phyloP scores from a whole-genome alignment of 2,329 filamentous ascomycete species.

The Arthrocladium fulminans region DNA sequence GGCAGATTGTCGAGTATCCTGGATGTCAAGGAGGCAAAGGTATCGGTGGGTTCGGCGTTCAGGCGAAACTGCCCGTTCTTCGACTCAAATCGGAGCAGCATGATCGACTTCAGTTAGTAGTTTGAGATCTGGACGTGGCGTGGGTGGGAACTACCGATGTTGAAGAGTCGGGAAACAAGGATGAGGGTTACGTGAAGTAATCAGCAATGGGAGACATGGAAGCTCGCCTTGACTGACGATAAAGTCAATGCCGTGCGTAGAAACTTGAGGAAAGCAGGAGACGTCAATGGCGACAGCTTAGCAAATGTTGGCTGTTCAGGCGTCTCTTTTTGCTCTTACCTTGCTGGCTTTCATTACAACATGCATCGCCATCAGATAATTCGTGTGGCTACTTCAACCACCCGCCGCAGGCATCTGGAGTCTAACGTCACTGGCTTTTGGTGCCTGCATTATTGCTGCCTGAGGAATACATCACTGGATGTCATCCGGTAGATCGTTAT shows the following conservation, averaged over 20 bases:
- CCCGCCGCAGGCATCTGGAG: conserved; percentile 3
- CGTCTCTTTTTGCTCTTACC: background rate
- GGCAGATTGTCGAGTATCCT: conserved; percentile 55
- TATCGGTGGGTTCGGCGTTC: conserved; percentile 62
- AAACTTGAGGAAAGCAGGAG: background rate
- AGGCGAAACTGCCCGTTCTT: conserved; percentile 89
- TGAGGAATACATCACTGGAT: background rate
- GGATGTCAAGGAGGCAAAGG: conserved; percentile 53
- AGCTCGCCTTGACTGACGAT: background rate
- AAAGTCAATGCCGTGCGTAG: background rate
- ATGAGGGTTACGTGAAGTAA: background rate
- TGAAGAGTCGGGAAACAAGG: background rate
- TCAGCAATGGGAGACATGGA: background rate
- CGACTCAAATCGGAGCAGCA: conserved; percentile 80
- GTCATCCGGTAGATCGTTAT: background rate
- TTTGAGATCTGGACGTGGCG: background rate
- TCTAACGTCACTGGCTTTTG: too few species aligned
- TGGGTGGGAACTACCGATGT: background rate
- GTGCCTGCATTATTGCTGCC: too few species aligned
- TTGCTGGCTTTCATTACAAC: background rate
- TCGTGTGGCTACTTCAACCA: background rate
- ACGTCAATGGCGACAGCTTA: background rate
- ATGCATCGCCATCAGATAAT: background rate
- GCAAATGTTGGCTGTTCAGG: background rate
- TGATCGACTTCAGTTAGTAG: conserved; percentile 29